phyloP scores from a whole-genome alignment of 1,284 basidiomycete genomes.

The Moesziomyces globuligerus region DNA sequence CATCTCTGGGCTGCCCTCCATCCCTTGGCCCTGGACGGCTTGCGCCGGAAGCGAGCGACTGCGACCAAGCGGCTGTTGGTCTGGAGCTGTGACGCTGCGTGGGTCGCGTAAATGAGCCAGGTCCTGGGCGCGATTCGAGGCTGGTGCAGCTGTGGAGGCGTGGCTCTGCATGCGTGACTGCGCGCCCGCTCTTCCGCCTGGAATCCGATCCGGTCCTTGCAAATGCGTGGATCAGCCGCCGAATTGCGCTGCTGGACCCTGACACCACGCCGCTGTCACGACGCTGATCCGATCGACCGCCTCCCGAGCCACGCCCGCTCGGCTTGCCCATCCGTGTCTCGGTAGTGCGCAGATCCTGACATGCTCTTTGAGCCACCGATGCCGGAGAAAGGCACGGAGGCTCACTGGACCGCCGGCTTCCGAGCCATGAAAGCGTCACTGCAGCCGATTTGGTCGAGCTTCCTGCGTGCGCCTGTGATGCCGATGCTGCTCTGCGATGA shows the following conservation, averaged over 20 bases:
- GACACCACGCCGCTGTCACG: background rate
- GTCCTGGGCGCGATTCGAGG: background rate
- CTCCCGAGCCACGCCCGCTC: background rate
- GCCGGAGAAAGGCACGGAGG: background rate
- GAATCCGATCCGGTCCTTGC: constrained; percentile 8
- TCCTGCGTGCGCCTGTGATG: too few species aligned
- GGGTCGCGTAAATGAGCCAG: constrained; percentile 17
- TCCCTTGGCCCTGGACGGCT: background rate
- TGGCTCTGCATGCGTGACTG: constrained; percentile 1
- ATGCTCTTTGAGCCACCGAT: background rate
- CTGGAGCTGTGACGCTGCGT: constrained; percentile 6
- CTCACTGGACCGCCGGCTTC: constrained; percentile 1
- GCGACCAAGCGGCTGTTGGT: constrained; percentile 8
- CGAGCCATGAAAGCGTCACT: background rate
- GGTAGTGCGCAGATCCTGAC: background rate
- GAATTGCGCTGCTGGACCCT: constrained; percentile 11
- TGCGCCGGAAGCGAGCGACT: background rate
- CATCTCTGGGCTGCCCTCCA: background rate
- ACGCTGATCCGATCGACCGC: constrained; percentile 10
- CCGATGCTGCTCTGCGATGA: background rate
- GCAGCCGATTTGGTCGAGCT: background rate
- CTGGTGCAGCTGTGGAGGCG: background rate
- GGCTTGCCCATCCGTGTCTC: background rate
- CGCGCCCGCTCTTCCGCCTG: constrained; percentile 1
- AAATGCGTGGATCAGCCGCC: constrained; percentile 21